These are phyloP conservation scores for Diaporthe citrichinensis DNA, from an alignment of 2,329 filamentous ascomycete genomes.

Conservation along the genomic window DNA sequence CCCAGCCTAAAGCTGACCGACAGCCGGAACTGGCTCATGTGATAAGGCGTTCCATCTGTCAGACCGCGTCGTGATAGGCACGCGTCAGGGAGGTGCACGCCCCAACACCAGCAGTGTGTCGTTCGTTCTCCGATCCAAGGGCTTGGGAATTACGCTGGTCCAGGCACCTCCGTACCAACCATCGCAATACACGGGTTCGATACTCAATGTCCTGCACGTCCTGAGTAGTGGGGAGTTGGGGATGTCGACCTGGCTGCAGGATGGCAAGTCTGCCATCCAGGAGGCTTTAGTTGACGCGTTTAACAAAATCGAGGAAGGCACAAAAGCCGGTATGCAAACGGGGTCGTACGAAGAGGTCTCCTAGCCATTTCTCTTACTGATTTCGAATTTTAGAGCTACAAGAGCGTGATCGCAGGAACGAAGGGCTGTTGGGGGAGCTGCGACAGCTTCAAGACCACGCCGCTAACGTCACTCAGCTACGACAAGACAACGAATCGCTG, in stretches of 20 bases:
- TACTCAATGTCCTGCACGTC: neutral
- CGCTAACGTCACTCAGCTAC: conserved; percentile 53
- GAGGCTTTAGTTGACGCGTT: conserved; percentile 57
- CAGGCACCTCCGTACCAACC: too few relatives aligned
- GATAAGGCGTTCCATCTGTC: neutral
- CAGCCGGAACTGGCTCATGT: conserved; percentile 14
- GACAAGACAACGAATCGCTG: conserved; percentile 60
- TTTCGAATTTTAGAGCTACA: conserved; percentile 44
- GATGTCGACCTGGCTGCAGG: conserved; percentile 58
- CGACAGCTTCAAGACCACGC: conserved; percentile 51
- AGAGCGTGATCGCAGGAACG: conserved; percentile 43
- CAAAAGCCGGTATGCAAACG: conserved; percentile 51
- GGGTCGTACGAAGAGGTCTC: too few relatives aligned
- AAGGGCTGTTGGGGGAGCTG: conserved; percentile 52
- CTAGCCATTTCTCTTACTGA: conserved; percentile 11
- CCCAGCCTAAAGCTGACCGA: neutral
- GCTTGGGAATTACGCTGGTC: neutral
- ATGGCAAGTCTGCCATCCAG: conserved; percentile 56
- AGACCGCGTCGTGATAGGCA: neutral
- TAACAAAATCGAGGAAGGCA: conserved; percentile 55
- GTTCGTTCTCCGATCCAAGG: too few relatives aligned
- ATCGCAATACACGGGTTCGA: neutral
- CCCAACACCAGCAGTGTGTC: neutral
- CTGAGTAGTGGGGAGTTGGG: conserved; percentile 10
- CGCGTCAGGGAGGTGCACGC: neutral